Evolutionary conservation across 2,329 filamentous ascomycete species (phyloP).

Genomic region (Eurotiales sp.): DNA sequence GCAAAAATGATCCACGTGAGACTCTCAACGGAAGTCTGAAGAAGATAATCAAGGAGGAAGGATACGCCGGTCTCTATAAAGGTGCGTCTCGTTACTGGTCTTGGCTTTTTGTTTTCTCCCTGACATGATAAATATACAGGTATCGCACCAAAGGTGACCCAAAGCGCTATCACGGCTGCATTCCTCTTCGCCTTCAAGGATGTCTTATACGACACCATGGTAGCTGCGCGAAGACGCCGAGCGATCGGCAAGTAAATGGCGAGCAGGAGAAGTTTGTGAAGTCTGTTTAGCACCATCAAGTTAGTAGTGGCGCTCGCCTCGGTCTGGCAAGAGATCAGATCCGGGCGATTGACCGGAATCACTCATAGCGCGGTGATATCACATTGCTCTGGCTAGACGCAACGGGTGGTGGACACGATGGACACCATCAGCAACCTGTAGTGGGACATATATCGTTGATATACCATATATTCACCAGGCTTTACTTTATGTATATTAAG

Average conservation of each 20-base stretch:
- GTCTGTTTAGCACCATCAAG: neutral
- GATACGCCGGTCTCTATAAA: constrained; percentile 88
- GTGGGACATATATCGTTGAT: no score
- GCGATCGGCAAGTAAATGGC: constrained; percentile 27
- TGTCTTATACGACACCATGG: constrained; percentile 69
- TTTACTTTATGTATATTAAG: no score
- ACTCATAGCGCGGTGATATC: no score
- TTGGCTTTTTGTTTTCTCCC: constrained; percentile 10
- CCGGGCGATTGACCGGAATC: no score
- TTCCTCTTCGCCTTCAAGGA: constrained; percentile 99
- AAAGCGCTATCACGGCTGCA: constrained; percentile 93
- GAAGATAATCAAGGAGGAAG: constrained; percentile 80
- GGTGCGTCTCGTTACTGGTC: constrained; percentile 53
- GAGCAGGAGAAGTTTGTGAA: neutral
- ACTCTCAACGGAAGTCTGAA: constrained; percentile 74
- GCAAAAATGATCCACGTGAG: constrained; percentile 70
- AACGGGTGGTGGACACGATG: no score
- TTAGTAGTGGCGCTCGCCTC: neutral
- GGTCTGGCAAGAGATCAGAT: neutral
- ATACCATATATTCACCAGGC: no score
- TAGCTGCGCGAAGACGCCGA: constrained; percentile 29
- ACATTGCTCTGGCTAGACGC: no score
- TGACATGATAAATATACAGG: constrained; percentile 50
- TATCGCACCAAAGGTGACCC: constrained; percentile 92
- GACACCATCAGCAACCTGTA: no score